Evolutionary conservation across 495 filamentous ascomycete genomes (phyloP), one percentile per base, ranked within the genome.

Genomic region (Neurospora sp.): DNA sequence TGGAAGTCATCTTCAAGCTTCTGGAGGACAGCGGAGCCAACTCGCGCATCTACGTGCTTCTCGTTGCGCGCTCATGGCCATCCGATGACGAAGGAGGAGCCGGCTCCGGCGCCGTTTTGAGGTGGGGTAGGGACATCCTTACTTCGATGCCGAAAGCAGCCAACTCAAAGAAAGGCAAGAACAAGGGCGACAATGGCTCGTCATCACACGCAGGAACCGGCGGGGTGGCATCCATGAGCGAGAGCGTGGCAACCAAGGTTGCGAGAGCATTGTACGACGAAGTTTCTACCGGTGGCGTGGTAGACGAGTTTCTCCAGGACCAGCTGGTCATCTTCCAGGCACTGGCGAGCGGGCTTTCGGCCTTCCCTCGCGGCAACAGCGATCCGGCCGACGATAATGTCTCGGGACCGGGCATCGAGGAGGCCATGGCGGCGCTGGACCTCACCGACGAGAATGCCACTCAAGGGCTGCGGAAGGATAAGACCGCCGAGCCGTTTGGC

Each of bases 281-380:
- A 76, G 77, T 92, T 7, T 74, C 77, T 10, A 79, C 82, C 54
- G 86, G 85, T 1, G 87, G 87, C 6, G 84, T 84, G 31, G 88
- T 94, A 9, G 93, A 96, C 79, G 86, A 89, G 77, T 83, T 89
- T 76, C 87, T 94, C 78, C 87, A 92, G 79, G 94, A 96, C 80
- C 94, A 96, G 77, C 76, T 96, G 70, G 88, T 94, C 2, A 85
- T 96, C 4, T 96, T 94, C 77, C 92, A 96, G 78, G 91, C 90
- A 38, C 82, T 97, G 59, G 91, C 88, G 12, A 80, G 87, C 44
- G 90, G 89, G 1, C 79, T 74, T 31, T 87, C 86, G 48, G 81
- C 77, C 18, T 84, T 84, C 31, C 79, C 76, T n/a, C 73, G 79
- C 20, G 39, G 69, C 69, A 72, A 69, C 38, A 54, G 74, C 27